A percentile compares a stretch with the other conserved stretches of the same genome.
Conservation (phyloP, 768 basidiomycete species). For the Trametes coccinea region DNA sequence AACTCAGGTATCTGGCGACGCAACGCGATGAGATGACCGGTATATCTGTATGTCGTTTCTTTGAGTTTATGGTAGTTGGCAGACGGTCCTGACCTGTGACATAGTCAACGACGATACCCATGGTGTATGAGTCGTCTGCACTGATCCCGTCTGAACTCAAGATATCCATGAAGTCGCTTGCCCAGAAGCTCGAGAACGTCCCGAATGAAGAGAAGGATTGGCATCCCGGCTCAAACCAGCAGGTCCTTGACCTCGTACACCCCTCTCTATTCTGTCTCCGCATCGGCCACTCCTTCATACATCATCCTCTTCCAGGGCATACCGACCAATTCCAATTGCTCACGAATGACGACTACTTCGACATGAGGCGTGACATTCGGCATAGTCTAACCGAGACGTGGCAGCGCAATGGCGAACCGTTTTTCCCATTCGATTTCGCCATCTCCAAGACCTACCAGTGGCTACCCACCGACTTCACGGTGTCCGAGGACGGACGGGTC, state of each 20-base stretch:
- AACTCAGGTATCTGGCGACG: slow-evolving; percentile 6
- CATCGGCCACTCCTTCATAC: slow-evolving; percentile 7
- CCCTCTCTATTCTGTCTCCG: slow-evolving; percentile 43
- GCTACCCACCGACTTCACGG: slow-evolving; percentile 33
- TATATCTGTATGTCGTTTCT: neutral
- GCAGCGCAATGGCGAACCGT: neutral
- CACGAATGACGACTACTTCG: neutral
- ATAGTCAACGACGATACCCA: slow-evolving; percentile 2
- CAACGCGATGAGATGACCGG: slow-evolving; percentile 17
- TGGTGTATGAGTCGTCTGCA: slow-evolving; percentile 6
- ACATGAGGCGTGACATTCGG: neutral
- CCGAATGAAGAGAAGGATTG: slow-evolving; percentile 42
- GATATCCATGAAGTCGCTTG: neutral
- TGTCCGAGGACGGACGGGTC: slow-evolving; percentile 26
- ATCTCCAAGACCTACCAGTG: slow-evolving; percentile 27
- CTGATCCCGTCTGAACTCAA: neutral
- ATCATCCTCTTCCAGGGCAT: neutral
- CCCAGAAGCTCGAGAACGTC: slow-evolving; percentile 36
- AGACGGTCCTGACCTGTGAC: neutral
- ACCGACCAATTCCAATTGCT: neutral
- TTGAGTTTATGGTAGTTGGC: too few species aligned
- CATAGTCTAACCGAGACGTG: neutral
- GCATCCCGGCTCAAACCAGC: slow-evolving; percentile 46
- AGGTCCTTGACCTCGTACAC: slow-evolving; percentile 48
- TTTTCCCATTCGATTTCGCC: slow-evolving; percentile 9